Conservation (phyloP, 2,329 filamentous ascomycete species). For the Tolypocladium tropicale region DNA sequence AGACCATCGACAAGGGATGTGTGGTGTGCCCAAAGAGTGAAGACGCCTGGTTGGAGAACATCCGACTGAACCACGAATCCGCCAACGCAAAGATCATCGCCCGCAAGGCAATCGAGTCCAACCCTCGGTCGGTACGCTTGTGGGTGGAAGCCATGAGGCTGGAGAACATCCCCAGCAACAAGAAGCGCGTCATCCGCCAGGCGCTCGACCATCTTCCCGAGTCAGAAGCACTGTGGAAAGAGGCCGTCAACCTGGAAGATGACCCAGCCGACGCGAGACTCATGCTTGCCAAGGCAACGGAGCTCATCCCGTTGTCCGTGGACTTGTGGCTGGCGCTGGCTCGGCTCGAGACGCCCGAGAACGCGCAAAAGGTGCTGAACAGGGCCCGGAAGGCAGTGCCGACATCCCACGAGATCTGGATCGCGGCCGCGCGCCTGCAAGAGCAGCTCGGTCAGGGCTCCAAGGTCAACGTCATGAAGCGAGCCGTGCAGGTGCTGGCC, state of each 20-base stretch:
- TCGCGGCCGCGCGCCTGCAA: constrained; percentile 82
- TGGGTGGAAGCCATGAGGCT: constrained; percentile 96
- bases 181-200: constrained; percentile 86
- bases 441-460: constrained; percentile 72
- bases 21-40: constrained; percentile 88
- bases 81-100: constrained; percentile 95
- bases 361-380: constrained; percentile 91
- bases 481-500: constrained; percentile 77
- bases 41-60: constrained; percentile 93
- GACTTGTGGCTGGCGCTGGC: constrained; percentile 94
- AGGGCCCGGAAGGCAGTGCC: constrained; percentile 89
- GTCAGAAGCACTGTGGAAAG: constrained; percentile 96
- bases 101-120: constrained; percentile 84
- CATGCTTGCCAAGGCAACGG: constrained; percentile 86
- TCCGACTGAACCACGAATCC: constrained; percentile 73
- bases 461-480: constrained; percentile 88
- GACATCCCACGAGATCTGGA: constrained; percentile 92
- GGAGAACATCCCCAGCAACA: constrained; percentile 70
- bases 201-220: constrained; percentile 89
- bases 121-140: constrained; percentile 75
- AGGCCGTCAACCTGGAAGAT: constrained; percentile 90
- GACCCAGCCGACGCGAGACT: constrained; percentile 79
- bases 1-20: constrained; percentile 79
- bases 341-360: constrained; percentile 77
- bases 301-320: constrained; percentile 86